Conservation (phyloP, 345 rosid species). For the Ailanthus altissimus region DNA sequence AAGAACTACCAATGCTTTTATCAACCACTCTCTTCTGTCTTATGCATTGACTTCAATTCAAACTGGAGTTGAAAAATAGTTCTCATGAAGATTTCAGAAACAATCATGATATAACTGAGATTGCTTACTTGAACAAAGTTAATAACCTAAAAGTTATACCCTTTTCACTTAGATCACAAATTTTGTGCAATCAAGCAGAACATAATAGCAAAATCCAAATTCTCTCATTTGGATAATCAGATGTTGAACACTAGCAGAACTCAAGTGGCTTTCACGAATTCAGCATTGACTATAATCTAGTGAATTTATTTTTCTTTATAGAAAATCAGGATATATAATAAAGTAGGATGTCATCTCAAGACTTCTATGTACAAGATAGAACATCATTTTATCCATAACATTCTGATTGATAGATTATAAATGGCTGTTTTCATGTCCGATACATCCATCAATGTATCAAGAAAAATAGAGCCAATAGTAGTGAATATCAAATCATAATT, state of each 20-base stretch:
- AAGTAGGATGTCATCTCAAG: neutral
- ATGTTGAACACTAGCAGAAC: neutral
- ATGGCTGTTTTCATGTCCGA: neutral
- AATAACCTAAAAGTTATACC: neutral
- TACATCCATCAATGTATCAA: neutral
- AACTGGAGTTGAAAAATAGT: neutral
- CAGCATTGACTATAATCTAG: neutral
- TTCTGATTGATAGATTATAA: neutral
- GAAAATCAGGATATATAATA: neutral
- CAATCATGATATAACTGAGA: neutral
- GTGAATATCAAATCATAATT: neutral
- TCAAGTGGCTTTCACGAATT: neutral
- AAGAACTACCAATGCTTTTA: neutral
- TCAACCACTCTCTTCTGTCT: neutral
- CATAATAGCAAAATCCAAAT: neutral
- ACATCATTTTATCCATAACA: neutral
- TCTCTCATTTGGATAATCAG: neutral
- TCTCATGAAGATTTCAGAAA: neutral
- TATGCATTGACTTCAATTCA: neutral
- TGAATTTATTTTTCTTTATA: neutral
- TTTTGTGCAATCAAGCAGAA: neutral
- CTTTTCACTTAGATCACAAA: neutral
- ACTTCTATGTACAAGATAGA: neutral
- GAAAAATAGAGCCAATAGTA: neutral
- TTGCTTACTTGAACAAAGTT: neutral